Evolutionary conservation across 1,284 basidiomycete species (phyloP).

Genomic region (Fomitopsis betulina): DNA sequence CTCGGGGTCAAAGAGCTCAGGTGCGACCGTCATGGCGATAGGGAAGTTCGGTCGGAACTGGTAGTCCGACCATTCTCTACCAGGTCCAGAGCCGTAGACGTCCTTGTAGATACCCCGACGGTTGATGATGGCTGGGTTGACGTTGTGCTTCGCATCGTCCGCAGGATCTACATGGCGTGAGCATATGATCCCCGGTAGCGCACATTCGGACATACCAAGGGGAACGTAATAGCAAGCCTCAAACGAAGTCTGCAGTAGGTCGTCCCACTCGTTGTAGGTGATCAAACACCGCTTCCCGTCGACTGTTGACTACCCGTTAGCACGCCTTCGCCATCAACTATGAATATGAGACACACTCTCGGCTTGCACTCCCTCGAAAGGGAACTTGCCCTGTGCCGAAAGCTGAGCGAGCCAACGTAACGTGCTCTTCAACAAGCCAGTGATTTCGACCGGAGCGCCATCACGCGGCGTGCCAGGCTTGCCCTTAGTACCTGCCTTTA

Average conservation of each 20-base stretch:
- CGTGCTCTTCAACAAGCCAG: constrained; percentile 89
- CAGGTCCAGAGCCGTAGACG: constrained; percentile 84
- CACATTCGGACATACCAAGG: constrained; percentile 40
- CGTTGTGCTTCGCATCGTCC: constrained; percentile 70
- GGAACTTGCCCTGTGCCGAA: constrained; percentile 68
- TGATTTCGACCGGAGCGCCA: constrained; percentile 95
- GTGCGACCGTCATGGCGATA: constrained; percentile 96
- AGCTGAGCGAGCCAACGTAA: constrained; percentile 83
- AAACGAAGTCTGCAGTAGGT: constrained; percentile 82
- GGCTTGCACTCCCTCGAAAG: constrained; percentile 85
- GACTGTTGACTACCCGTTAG: constrained; percentile 40
- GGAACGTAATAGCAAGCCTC: constrained; percentile 92
- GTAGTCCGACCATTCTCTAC: constrained; percentile 94
- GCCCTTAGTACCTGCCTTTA: constrained; percentile 91
- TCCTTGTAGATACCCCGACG: constrained; percentile 98
- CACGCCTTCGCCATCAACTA: not conserved
- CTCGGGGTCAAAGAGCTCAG: constrained; percentile 84
- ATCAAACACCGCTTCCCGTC: constrained; percentile 69
- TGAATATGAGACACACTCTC: constrained; percentile 51
- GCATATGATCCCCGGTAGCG: not conserved
- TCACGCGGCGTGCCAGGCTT: constrained; percentile 93
- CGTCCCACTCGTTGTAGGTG: constrained; percentile 89
- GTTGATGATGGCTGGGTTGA: constrained; percentile 75
- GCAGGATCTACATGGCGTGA: constrained; percentile 43
- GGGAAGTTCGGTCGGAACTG: constrained; percentile 92